Evolutionary conservation across 371 early-diverging fungal genomes (phyloP), one percentile per base, ranked within the genome.

Genomic region (Mucor piriformis): DNA sequence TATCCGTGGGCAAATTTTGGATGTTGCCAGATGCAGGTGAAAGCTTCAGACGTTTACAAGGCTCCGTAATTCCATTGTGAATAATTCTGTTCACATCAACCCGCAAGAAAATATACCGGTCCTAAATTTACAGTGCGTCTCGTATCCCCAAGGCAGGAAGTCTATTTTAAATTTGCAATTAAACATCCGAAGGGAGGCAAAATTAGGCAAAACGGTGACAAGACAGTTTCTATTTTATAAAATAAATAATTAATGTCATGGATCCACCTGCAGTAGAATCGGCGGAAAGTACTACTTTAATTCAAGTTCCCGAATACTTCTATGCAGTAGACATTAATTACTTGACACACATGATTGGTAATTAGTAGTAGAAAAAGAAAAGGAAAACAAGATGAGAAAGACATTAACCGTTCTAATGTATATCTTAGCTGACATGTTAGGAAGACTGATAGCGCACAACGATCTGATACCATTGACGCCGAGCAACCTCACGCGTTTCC

Each of bases 401-500:
- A 16, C 4, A 15, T 53, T 15, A 24, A 40, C 18, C 2, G 18
- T 12, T 18, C 12, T 10, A 20, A 10, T 23, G 3, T 23, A 21
- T 33, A 11, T 10, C 49, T 20, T 71, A 87, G 93, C 88, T 65
- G 89, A 90, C 67, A 90, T 92, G 88, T 77, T 93, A 20, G 70
- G 81, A 16, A 84, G 87, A 49, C 79, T 92, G 21, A 88, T 91
- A 44, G 69, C 81, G 34, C 88, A 90, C 57, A 98, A 98, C 72
- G 97, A 98, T 76, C 85, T 85, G 51, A 93, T 96, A 52, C 92
- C 92, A 23, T 69, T 90, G 50, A 90, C 90, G 11, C 80, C 86
- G 16, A 77, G 87, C 57, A 92, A 87, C 55, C 74, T 97, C 15
- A 96, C 99, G 5, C 89, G 98, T 27, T 98, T 98, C 62, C 99